Percentiles rank a stretch among this genome's conserved stretches.
Evolutionary conservation across 1,284 basidiomycete species (phyloP).

Genomic region (Xerocomus amazonicus): DNA sequence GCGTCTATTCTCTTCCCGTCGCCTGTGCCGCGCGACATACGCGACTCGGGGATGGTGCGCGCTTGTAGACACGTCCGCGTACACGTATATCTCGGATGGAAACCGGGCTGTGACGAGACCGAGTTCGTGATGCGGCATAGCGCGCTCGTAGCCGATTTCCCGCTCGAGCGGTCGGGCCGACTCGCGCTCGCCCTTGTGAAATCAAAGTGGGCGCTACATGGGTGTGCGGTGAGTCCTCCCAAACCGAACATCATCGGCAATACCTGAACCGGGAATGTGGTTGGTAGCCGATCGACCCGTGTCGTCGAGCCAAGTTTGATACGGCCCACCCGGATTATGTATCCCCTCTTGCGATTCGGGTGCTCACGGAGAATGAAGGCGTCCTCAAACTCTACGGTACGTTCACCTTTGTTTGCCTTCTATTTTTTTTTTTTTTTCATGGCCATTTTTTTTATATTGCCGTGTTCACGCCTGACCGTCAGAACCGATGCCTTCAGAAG

Average conservation of each 20-base stretch:
- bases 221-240: constrained; percentile 22
- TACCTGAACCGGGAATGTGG: too few relatives aligned
- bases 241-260: too few relatives aligned
- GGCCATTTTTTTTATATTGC: neutral
- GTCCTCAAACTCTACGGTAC: constrained; percentile 31
- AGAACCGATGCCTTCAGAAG: constrained; percentile 30
- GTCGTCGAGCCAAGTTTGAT: constrained; percentile 25
- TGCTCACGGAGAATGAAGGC: constrained; percentile 28
- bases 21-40: too few relatives aligned
- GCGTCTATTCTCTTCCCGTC: too few relatives aligned
- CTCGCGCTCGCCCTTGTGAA: constrained; percentile 18
- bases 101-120: constrained; percentile 27
- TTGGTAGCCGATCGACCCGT: constrained; percentile 31
- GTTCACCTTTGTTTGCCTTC: neutral
- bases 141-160: constrained; percentile 27
- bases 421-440: neutral
- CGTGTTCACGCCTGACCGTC: too few relatives aligned
- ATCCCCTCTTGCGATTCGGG: constrained; percentile 27
- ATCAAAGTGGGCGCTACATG: constrained; percentile 23
- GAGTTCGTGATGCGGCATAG: constrained; percentile 29
- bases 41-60: too few relatives aligned
- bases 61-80: constrained; percentile 30
- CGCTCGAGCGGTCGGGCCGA: constrained; percentile 21
- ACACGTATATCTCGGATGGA: constrained; percentile 30
- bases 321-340: constrained; percentile 21